Conservation (phyloP, 306 rosid genomes). For the Abrus pulchellus region DNA sequence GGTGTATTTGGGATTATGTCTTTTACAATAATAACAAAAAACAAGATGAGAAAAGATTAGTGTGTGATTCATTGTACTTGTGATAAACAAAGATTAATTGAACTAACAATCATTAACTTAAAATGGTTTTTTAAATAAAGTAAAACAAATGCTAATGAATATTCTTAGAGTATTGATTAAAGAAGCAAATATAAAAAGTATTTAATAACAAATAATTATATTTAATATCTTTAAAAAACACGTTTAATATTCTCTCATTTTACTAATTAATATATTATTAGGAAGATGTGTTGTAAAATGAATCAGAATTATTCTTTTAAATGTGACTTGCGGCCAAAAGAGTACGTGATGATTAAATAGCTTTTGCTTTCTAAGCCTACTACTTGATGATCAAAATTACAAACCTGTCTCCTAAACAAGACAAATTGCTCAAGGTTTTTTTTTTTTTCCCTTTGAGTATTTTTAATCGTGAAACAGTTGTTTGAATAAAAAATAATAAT, state of each 20-base stretch:
- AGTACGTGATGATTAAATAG: slow-evolving; percentile 36
- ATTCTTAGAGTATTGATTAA: neutral
- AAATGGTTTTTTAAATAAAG: neutral
- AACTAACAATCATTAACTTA: slow-evolving; percentile 34
- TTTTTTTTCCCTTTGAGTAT: too few relatives aligned
- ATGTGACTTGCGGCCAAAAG: slow-evolving; percentile 10
- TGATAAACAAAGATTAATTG: slow-evolving; percentile 16
- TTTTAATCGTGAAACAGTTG: too few relatives aligned
- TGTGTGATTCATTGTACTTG: slow-evolving; percentile 46
- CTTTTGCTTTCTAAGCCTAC: slow-evolving; percentile 39
- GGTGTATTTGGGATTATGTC: slow-evolving; percentile 50
- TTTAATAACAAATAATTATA: neutral
- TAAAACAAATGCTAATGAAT: neutral
- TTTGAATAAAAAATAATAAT: too few relatives aligned
- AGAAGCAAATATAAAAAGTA: neutral
- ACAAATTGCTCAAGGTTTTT: neutral
- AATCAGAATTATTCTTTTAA: neutral
- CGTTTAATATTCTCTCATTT: too few relatives aligned
- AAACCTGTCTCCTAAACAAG: slow-evolving; percentile 30
- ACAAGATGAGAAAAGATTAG: slow-evolving; percentile 38
- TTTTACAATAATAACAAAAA: slow-evolving; percentile 41
- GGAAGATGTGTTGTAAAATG: neutral
- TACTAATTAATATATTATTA: neutral
- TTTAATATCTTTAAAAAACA: neutral
- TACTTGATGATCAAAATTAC: slow-evolving; percentile 8